Conservation (phyloP, 2,329 filamentous ascomycete genomes). For the Venturia oleaginea region DNA sequence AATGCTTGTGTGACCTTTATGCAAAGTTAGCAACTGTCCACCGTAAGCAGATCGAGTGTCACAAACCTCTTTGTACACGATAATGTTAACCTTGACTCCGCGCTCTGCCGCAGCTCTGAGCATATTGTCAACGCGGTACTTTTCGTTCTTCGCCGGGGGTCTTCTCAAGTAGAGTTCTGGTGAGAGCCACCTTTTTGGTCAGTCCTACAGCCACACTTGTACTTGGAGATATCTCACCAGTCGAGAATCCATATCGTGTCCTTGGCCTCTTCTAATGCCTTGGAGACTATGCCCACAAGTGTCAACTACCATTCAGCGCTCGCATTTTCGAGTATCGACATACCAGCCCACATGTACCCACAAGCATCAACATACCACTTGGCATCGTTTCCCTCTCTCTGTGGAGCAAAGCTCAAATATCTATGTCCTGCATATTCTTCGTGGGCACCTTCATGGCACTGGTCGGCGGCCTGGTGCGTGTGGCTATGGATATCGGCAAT, state of each 20-base stretch:
- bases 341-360: conserved; percentile 88
- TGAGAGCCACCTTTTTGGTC: conserved; percentile 59
- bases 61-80: conserved; percentile 74
- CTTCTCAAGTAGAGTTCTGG: conserved; percentile 81
- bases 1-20: conserved; percentile 61
- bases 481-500: conserved; percentile 40
- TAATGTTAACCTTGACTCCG: conserved; percentile 74
- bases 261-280: conserved; percentile 66
- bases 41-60: neutral
- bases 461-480: conserved; percentile 31
- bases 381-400: conserved; percentile 57
- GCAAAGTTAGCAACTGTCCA: neutral
- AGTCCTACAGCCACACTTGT: neutral
- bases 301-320: neutral
- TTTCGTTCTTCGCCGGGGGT: conserved; percentile 70
- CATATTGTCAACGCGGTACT: conserved; percentile 77
- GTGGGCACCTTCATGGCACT: conserved; percentile 28
- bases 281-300: conserved; percentile 68
- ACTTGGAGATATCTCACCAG: conserved; percentile 34
- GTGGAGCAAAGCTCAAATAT: conserved; percentile 60
- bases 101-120: conserved; percentile 72
- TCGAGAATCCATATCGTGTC: conserved; percentile 79
- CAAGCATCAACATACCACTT: conserved; percentile 88
- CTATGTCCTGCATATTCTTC: conserved; percentile 38
- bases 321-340: conserved; percentile 70